Percentiles rank a stretch among this genome's conserved stretches.
Conservation (phyloP, 345 rosid species). For the Excoecaria cochinchinensis region DNA sequence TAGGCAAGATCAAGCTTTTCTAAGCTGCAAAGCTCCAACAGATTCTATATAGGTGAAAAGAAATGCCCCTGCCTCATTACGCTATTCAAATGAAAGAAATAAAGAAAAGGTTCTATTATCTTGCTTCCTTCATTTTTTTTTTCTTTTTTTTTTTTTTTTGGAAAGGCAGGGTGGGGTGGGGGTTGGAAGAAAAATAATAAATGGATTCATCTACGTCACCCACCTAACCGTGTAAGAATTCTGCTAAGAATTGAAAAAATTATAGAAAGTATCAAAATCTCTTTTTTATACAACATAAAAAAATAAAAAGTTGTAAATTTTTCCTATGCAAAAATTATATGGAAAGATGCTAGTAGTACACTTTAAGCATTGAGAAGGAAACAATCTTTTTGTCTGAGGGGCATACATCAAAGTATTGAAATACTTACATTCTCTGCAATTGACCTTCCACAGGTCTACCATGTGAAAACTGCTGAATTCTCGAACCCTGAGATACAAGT, state of each 20-base stretch:
- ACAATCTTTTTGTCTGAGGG: background rate
- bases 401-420: constrained; percentile 9
- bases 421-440: constrained; percentile 61
- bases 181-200: background rate
- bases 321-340: background rate
- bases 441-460: constrained; percentile 53
- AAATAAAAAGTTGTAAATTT: background rate
- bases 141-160: too few relatives aligned
- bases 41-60: background rate
- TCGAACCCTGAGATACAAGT: constrained; percentile 45
- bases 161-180: too few relatives aligned
- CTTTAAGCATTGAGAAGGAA: background rate
- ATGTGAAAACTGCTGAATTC: constrained; percentile 41
- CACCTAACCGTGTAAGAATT: background rate
- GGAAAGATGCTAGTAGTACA: background rate
- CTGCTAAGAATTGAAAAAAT: background rate
- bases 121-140: background rate
- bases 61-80: background rate
- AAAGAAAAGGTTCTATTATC: background rate
- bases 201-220: background rate
- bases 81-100: constrained; percentile 1
- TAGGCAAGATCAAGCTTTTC: background rate
- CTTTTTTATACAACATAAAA: background rate
- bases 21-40: background rate
- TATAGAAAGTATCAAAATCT: background rate